These are phyloP conservation scores for Aspergillus ochraceus DNA, from an alignment of 2,329 filamentous ascomycete species.

Conservation along the genomic window DNA sequence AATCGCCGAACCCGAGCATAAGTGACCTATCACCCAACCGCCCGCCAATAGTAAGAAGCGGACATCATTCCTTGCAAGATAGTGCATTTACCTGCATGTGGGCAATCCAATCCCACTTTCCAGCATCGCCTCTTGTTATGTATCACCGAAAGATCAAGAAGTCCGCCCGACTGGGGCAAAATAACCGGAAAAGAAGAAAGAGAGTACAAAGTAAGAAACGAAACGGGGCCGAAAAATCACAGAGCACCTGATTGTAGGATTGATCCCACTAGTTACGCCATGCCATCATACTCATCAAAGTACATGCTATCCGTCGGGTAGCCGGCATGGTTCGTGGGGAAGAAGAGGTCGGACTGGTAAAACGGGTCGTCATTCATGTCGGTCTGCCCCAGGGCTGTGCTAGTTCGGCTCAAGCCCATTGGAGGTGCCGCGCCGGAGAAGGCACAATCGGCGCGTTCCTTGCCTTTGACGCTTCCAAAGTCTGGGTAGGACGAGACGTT, in stretches of 20 bases:
- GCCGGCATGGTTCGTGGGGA: background rate
- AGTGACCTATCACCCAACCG: background rate
- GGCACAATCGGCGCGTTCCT: background rate
- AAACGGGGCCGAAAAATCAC: background rate
- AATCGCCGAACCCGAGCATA: background rate
- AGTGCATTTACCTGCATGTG: background rate
- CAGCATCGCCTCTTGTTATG: background rate
- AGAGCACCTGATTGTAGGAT: background rate
- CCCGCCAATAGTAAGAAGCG: background rate
- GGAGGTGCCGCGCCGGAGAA: background rate
- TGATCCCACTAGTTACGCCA: constrained; percentile 5
- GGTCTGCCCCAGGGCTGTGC: background rate
- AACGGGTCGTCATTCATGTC: background rate
- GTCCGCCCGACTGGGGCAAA: too few relatives aligned
- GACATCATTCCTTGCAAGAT: background rate
- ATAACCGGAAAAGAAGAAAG: background rate
- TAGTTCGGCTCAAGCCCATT: background rate
- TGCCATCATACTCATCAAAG: constrained; percentile 11
- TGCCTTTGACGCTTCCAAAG: background rate
- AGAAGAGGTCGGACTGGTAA: background rate
- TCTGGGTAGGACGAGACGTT: background rate
- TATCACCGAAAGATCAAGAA: background rate
- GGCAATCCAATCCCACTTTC: background rate
- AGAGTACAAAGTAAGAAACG: background rate
- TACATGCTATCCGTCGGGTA: too few relatives aligned